Evolutionary conservation across 164 flowering plant genomes (phyloP).

Genomic region (Litsea cubeba): DNA sequence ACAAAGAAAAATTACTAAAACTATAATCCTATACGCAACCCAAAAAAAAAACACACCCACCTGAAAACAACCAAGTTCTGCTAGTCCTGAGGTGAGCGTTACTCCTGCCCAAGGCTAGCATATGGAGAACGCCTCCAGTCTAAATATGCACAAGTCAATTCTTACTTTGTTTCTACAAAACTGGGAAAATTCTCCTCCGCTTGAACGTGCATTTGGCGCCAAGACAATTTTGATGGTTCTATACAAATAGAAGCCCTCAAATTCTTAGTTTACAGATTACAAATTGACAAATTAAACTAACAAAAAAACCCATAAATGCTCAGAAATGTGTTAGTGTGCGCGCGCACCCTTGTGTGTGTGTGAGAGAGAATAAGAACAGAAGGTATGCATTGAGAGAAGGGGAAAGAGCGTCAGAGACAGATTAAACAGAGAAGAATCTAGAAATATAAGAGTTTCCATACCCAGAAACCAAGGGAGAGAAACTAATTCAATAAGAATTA

Average conservation of each 20-base stretch:
- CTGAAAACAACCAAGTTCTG: slow-evolving; percentile 25
- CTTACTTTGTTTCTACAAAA: neutral
- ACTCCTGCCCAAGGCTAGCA: slow-evolving; percentile 21
- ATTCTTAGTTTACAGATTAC: neutral
- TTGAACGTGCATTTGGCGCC: neutral
- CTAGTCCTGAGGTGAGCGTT: slow-evolving; percentile 25
- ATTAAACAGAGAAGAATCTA: too few species aligned
- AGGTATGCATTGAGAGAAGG: neutral
- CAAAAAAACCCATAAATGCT: too few species aligned
- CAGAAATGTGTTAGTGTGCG: neutral
- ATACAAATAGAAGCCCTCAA: neutral
- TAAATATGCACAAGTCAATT: neutral
- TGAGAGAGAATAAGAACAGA: neutral
- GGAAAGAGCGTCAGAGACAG: neutral
- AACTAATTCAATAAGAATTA: too few species aligned
- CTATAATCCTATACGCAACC: neutral
- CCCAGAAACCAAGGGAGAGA: too few species aligned
- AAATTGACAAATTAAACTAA: neutral
- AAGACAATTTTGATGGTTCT: neutral
- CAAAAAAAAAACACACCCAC: slow-evolving; percentile 4
- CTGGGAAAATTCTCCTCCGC: neutral
- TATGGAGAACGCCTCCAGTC: slow-evolving; percentile 11
- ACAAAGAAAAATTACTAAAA: neutral
- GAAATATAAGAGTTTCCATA: neutral
- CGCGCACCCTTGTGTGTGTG: neutral